A percentile compares a stretch with the other conserved stretches of the same genome.
These are phyloP conservation scores for Sicyos baderoa DNA, from an alignment of 306 rosid genomes.

Conservation along the genomic window DNA sequence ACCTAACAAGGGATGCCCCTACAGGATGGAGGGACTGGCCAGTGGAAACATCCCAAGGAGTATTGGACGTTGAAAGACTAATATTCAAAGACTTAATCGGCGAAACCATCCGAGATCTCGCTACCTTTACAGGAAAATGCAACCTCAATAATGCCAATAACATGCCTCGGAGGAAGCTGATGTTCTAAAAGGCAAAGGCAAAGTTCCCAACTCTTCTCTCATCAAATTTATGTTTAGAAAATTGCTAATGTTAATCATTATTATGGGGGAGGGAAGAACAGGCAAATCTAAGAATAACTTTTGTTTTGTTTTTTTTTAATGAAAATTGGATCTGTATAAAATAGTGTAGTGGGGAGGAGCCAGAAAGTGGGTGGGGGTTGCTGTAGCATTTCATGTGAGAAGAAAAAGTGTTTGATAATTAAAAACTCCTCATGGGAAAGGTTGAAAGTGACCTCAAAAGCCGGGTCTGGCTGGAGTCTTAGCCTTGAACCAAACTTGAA, in stretches of 20 bases:
- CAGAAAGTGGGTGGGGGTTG: no score
- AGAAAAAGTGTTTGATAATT: slow-evolving; percentile 5
- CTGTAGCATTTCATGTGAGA: no score
- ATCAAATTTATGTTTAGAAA: neutral
- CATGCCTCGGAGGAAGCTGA: slow-evolving; percentile 52
- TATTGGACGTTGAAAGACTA: slow-evolving; percentile 71
- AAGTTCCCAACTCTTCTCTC: neutral
- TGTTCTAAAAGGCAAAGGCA: slow-evolving; percentile 34
- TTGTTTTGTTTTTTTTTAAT: neutral
- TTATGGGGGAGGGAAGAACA: slow-evolving; percentile 9
- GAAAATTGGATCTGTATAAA: slow-evolving; percentile 5
- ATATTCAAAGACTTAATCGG: slow-evolving; percentile 76
- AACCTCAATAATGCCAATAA: neutral
- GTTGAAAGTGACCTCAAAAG: slow-evolving; percentile 23
- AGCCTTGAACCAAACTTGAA: slow-evolving; percentile 19
- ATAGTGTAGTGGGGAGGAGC: slow-evolving; percentile 13
- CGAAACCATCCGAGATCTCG: slow-evolving; percentile 65
- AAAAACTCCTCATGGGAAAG: slow-evolving; percentile 15
- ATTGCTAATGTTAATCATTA: slow-evolving; percentile 9
- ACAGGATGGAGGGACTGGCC: slow-evolving; percentile 60
- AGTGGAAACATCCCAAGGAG: slow-evolving; percentile 52
- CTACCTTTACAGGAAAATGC: slow-evolving; percentile 25
- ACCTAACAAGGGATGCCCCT: slow-evolving; percentile 48
- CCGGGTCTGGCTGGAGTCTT: neutral
- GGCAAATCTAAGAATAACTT: slow-evolving; percentile 17